Percentiles rank a stretch among this genome's conserved stretches.
These are phyloP conservation scores for Yamadazyma akitaensis DNA, from an alignment of 805 yeast species.

Conservation along the genomic window DNA sequence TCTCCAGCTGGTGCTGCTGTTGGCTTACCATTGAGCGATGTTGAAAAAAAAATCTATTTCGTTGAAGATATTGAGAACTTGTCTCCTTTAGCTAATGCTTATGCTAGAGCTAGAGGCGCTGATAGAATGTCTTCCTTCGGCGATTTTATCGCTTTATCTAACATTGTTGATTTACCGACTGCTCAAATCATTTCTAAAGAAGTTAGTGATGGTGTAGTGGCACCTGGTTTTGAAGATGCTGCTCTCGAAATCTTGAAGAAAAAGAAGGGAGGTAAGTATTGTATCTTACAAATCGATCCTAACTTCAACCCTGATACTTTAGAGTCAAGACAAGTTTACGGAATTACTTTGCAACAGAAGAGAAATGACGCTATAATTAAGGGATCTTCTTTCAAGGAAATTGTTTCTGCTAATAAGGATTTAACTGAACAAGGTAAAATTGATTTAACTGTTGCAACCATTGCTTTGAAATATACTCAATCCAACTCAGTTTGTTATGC, in stretches of 20 bases:
- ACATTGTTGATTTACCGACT: constrained; percentile 93
- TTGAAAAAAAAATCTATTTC: constrained; percentile 93
- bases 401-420: constrained; percentile 81
- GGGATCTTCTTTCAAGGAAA: constrained; percentile 84
- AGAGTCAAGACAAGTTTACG: constrained; percentile 95
- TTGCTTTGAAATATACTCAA: constrained; percentile 96
- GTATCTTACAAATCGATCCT: constrained; percentile 95
- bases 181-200: constrained; percentile 96
- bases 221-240: constrained; percentile 93
- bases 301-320: constrained; percentile 75
- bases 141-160: constrained; percentile 95
- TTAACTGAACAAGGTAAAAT: constrained; percentile 89
- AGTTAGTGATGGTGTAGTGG: constrained; percentile 98
- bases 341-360: constrained; percentile 92
- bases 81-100: constrained; percentile 96
- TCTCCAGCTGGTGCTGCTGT: constrained; percentile 99
- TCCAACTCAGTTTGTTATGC: constrained; percentile 98
- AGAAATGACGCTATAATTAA: constrained; percentile 96
- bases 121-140: constrained; percentile 99
- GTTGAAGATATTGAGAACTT: constrained; percentile 92
- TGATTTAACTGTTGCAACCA: constrained; percentile 95
- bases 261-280: constrained; percentile 97
- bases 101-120: constrained; percentile 99
- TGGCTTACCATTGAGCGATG: constrained; percentile 86
- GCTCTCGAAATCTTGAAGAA: constrained; percentile 84